phyloP scores from a whole-genome alignment of 768 basidiomycete species.

The Suillus discolor region DNA sequence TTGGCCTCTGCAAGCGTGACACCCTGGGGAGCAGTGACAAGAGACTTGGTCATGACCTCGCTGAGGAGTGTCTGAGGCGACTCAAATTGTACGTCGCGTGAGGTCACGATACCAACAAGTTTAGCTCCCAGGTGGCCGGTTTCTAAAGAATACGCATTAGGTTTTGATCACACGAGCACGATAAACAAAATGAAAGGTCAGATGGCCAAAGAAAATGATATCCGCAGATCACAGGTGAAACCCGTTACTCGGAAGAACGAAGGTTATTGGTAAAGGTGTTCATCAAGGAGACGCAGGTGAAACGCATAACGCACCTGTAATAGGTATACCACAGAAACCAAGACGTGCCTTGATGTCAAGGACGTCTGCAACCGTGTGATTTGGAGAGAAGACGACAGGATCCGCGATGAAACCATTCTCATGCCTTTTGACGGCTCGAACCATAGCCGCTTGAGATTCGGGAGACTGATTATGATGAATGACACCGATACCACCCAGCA shows the following conservation, averaged over 20 bases:
- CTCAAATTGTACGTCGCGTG: constrained; percentile 95
- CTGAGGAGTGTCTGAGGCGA: constrained; percentile 63
- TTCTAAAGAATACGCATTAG: constrained; percentile 51
- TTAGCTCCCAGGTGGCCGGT: constrained; percentile 86
- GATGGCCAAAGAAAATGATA: constrained; percentile 27
- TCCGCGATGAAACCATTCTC: constrained; percentile 99
- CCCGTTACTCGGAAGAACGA: constrained; percentile 90
- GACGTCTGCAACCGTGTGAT: constrained; percentile 82
- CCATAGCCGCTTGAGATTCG: constrained; percentile 92
- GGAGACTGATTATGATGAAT: constrained; percentile 95
- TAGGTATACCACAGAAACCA: constrained; percentile 96
- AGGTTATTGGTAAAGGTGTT: constrained; percentile 61
- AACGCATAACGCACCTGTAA: constrained; percentile 74
- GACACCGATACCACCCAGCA: constrained; percentile 96
- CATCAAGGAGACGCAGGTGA: constrained; percentile 36
- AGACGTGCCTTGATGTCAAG: constrained; percentile 88
- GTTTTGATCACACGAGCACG: neutral
- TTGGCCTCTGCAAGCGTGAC: constrained; percentile 93
- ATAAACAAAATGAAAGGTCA: constrained; percentile 18
- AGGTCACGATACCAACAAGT: constrained; percentile 94
- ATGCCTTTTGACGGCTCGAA: constrained; percentile 95
- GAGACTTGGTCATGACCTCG: constrained; percentile 86
- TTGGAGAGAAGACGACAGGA: constrained; percentile 84
- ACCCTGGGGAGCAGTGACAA: constrained; percentile 86
- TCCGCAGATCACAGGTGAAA: constrained; percentile 78